These are phyloP conservation scores for Hortiboletus campestris DNA, from an alignment of 768 basidiomycete genomes.

Conservation along the genomic window DNA sequence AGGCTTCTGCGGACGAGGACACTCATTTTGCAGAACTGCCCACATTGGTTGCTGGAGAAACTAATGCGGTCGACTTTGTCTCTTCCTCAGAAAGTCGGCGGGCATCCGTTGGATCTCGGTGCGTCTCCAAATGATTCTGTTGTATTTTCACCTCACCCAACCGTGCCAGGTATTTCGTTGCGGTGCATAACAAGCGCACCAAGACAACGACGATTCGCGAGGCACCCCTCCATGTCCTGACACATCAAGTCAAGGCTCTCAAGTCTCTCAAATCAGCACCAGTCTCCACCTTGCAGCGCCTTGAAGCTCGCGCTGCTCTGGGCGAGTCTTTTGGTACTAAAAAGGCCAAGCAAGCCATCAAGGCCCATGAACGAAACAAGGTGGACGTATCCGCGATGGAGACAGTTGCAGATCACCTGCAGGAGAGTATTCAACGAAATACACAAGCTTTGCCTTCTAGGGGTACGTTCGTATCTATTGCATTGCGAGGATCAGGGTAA, in stretches of 20 bases:
- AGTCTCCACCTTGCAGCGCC: constrained; percentile 49
- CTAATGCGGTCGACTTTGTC: constrained; percentile 78
- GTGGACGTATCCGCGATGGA: constrained; percentile 89
- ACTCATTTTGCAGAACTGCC: constrained; percentile 32
- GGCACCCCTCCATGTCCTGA: constrained; percentile 64
- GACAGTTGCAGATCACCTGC: constrained; percentile 75
- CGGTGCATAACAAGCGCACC: constrained; percentile 75
- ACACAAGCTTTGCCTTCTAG: constrained; percentile 65
- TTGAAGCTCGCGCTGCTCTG: constrained; percentile 69
- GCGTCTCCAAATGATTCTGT: constrained; percentile 25
- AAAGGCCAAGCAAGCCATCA: constrained; percentile 86
- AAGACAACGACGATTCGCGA: constrained; percentile 68
- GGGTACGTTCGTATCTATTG: constrained; percentile 46
- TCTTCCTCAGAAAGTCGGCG: constrained; percentile 54
- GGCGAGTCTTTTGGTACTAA: constrained; percentile 94
- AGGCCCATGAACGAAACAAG: constrained; percentile 82
- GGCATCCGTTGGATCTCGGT: constrained; percentile 68
- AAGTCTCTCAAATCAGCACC: constrained; percentile 58
- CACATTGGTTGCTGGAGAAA: constrained; percentile 73
- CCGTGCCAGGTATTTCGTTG: constrained; percentile 70
- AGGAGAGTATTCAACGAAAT: constrained; percentile 76
- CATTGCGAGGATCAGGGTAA: not conserved
- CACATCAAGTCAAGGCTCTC: constrained; percentile 80
- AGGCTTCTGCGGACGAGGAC: constrained; percentile 23
- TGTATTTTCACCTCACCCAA: not conserved